Conservation (phyloP, 2,329 filamentous ascomycete genomes). For the Cercospora citrullina region DNA sequence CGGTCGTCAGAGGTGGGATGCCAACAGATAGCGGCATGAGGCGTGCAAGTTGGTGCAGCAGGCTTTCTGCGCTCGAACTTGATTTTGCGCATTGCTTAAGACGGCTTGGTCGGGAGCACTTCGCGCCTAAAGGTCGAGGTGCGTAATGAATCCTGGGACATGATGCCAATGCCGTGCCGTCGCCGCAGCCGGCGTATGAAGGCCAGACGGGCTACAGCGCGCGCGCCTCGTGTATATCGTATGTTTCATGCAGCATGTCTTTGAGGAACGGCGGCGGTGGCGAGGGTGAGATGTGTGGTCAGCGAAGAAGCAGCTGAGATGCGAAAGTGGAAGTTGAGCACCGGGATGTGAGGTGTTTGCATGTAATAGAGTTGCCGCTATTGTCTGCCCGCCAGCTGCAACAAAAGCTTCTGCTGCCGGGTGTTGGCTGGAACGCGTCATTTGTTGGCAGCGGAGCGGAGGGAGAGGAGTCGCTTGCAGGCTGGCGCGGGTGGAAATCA, state of each 20-base stretch:
- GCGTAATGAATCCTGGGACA: neutral
- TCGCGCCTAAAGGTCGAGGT: neutral
- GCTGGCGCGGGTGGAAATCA: neutral
- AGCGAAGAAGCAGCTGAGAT: neutral
- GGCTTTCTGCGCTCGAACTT: neutral
- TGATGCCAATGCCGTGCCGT: neutral
- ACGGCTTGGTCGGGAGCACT: neutral
- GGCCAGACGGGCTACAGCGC: neutral
- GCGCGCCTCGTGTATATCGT: neutral
- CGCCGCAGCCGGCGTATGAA: neutral
- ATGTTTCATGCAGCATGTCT: neutral
- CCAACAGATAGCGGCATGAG: neutral
- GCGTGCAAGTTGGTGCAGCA: neutral
- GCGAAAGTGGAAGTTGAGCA: conserved; percentile 4
- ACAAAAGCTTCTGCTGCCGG: neutral
- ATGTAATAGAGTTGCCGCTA: conserved; percentile 5
- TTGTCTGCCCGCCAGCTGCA: neutral
- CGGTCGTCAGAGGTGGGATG: neutral
- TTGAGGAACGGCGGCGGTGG: neutral
- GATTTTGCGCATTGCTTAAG: neutral
- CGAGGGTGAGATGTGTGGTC: neutral
- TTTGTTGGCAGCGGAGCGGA: neutral
- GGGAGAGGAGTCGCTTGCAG: neutral
- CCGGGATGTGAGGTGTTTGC: conserved; percentile 7
- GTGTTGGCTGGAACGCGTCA: neutral